Evolutionary conservation across 768 basidiomycete genomes (phyloP).

Genomic region (Artomyces pyxidatus): DNA sequence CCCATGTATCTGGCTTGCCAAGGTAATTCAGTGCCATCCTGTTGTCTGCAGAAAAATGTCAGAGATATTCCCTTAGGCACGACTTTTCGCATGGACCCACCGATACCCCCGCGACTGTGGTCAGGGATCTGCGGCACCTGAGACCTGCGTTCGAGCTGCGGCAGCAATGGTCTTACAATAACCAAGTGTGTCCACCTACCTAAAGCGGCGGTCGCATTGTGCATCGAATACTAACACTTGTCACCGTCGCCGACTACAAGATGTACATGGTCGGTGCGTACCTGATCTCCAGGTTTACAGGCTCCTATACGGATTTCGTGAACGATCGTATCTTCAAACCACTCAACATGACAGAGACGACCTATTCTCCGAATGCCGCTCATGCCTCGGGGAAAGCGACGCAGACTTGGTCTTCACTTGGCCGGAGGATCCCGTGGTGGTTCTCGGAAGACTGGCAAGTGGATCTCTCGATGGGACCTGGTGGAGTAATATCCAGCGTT

Average conservation of each 20-base stretch:
- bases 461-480: constrained; percentile 27
- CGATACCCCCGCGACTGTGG: not conserved
- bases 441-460: constrained; percentile 18
- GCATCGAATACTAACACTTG: not conserved
- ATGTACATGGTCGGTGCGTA: constrained; percentile 30
- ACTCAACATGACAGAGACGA: constrained; percentile 32
- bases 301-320: constrained; percentile 30
- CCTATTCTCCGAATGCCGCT: constrained; percentile 27
- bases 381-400: constrained; percentile 22
- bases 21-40: constrained; percentile 18
- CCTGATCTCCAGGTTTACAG: constrained; percentile 27
- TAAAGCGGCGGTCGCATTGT: not conserved
- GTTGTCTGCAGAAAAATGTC: not conserved
- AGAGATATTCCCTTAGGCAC: constrained; percentile 1
- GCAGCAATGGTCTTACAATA: constrained; percentile 31
- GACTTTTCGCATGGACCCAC: not conserved
- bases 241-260: constrained; percentile 14
- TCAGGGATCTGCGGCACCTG: constrained; percentile 23
- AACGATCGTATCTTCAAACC: constrained; percentile 31
- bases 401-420: constrained; percentile 25
- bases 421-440: constrained; percentile 26
- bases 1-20: constrained; percentile 33
- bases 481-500: constrained; percentile 34
- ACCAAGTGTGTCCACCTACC: constrained; percentile 16
- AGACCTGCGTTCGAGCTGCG: constrained; percentile 28